These are phyloP conservation scores for Puccinia hordei DNA, from an alignment of 1,284 basidiomycete genomes.

Conservation along the genomic window DNA sequence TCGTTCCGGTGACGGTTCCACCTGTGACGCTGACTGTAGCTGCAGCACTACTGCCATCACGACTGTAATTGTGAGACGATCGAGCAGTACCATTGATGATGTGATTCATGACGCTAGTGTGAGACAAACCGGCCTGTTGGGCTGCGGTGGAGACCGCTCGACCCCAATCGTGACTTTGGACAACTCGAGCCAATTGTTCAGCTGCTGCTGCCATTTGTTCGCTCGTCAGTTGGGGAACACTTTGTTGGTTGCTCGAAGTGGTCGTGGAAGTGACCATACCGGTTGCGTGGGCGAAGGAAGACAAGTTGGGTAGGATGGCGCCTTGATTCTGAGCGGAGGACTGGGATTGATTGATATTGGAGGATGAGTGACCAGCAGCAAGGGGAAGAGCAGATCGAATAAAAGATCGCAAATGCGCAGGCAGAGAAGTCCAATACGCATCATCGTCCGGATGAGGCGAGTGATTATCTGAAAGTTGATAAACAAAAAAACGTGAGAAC, in stretches of 20 bases:
- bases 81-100: slow-evolving; percentile 43
- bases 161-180: slow-evolving; percentile 57
- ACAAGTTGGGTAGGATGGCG: slow-evolving; percentile 54
- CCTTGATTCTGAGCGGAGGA: slow-evolving; percentile 51
- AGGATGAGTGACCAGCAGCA: slow-evolving; percentile 56
- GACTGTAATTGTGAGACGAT: slow-evolving; percentile 42
- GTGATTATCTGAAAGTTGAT: slow-evolving; percentile 15
- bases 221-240: slow-evolving; percentile 55
- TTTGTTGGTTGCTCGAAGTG: slow-evolving; percentile 49
- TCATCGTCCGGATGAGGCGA: slow-evolving; percentile 61
- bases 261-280: slow-evolving; percentile 57
- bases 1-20: slow-evolving; percentile 71
- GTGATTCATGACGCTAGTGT: slow-evolving; percentile 42
- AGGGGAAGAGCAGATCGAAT: slow-evolving; percentile 66
- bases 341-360: slow-evolving; percentile 52
- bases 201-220: slow-evolving; percentile 58
- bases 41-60: slow-evolving; percentile 38
- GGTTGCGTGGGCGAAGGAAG: slow-evolving; percentile 53
- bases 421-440: slow-evolving; percentile 66
- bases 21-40: slow-evolving; percentile 57
- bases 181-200: slow-evolving; percentile 58
- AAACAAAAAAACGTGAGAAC: neutral
- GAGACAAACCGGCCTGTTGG: slow-evolving; percentile 42
- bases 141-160: slow-evolving; percentile 53
- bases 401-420: slow-evolving; percentile 65